Conservation (phyloP, 192 early-diverging fungal genomes). For the Linnemannia hyalina region DNA sequence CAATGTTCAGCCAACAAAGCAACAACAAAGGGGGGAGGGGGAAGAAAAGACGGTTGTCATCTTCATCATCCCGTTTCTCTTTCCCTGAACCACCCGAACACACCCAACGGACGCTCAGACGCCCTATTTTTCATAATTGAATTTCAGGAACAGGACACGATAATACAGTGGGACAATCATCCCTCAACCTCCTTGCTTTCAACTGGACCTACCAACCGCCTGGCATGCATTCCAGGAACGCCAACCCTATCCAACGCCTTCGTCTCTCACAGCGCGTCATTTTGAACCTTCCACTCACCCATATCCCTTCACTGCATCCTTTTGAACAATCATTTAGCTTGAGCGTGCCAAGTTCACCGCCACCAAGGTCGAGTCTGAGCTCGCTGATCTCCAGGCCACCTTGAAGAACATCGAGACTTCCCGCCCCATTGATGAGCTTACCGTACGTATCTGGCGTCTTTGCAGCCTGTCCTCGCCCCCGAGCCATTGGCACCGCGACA, state of each 20-base stretch:
- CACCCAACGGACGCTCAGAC: not conserved
- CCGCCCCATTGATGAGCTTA: slow-evolving; percentile 94
- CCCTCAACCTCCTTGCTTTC: not conserved
- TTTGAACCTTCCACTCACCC: not conserved
- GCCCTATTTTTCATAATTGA: not conserved
- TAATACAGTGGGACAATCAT: not conserved
- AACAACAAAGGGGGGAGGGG: too few species aligned
- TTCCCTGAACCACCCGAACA: not conserved
- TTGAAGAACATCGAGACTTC: slow-evolving; percentile 94
- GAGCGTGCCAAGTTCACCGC: slow-evolving; percentile 87
- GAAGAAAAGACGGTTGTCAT: not conserved
- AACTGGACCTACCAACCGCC: not conserved
- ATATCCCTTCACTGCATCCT: not conserved
- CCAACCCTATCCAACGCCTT: not conserved
- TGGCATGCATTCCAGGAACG: not conserved
- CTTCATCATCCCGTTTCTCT: not conserved
- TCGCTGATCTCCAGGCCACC: slow-evolving; percentile 89
- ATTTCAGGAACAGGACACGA: not conserved
- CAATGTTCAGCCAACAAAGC: not conserved
- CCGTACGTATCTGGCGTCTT: slow-evolving; percentile 66
- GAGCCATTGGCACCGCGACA: too few species aligned
- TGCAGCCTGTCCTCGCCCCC: too few species aligned
- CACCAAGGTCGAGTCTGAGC: slow-evolving; percentile 85
- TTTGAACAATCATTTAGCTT: slow-evolving; percentile 65
- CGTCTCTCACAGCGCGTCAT: not conserved